phyloP scores from a whole-genome alignment of 179 eudicot genomes.

The Spergularia azorica region DNA sequence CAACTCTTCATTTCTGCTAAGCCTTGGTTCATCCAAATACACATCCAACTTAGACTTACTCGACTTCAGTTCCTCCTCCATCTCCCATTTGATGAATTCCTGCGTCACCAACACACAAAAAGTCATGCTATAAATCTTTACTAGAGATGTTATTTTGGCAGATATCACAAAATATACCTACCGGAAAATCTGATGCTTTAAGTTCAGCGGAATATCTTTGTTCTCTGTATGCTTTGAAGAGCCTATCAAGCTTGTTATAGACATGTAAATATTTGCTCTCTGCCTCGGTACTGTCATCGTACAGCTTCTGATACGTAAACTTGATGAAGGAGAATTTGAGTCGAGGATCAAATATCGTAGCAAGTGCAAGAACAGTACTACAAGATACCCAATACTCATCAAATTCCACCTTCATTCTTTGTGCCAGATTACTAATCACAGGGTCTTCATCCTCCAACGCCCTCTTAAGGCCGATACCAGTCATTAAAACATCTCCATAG shows the following conservation, averaged over 20 bases:
- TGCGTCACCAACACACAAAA: not conserved
- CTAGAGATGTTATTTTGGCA: no score
- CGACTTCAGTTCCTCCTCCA: constrained; percentile 1
- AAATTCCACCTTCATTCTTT: constrained; percentile 17
- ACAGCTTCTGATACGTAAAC: constrained; percentile 16
- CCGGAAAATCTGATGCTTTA: no score
- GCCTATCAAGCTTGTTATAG: constrained; percentile 18
- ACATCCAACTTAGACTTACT: constrained; percentile 11
- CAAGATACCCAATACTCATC: constrained; percentile 22
- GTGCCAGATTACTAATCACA: constrained; percentile 22
- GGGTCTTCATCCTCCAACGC: constrained; percentile 20
- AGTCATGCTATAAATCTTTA: no score
- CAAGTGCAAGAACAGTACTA: constrained; percentile 17
- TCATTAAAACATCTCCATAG: constrained; percentile 11
- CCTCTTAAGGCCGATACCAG: constrained; percentile 7
- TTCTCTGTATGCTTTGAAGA: constrained; percentile 10
- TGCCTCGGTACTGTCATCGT: constrained; percentile 6
- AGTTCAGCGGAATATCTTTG: no score
- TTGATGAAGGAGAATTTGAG: constrained; percentile 17
- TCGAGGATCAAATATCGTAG: constrained; percentile 26
- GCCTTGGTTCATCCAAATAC: constrained; percentile 20
- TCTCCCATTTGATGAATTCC: constrained; percentile 8
- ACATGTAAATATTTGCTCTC: constrained; percentile 5
- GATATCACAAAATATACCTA: no score
- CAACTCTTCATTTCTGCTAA: not conserved